phyloP scores from a whole-genome alignment of 371 early-diverging fungal species.

The Syncephalastrum racemosum region DNA sequence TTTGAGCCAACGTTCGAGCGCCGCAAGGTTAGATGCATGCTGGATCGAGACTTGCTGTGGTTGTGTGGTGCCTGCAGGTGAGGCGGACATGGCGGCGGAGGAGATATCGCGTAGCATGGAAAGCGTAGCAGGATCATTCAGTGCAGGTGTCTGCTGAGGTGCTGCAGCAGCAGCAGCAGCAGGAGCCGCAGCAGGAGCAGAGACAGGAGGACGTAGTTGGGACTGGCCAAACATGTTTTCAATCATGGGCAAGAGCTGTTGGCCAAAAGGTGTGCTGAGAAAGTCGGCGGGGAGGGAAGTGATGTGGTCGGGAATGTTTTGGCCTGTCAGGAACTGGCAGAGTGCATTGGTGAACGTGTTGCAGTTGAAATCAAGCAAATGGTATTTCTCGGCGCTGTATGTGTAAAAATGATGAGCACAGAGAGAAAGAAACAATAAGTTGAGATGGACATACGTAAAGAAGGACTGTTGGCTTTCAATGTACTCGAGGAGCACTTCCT shows the following conservation, averaged over 20 bases:
- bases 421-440: neutral
- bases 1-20: conserved; percentile 37
- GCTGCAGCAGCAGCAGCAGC: conserved; percentile 14
- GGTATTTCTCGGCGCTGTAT: conserved; percentile 73
- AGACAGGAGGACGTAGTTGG: conserved; percentile 11
- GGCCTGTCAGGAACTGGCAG: conserved; percentile 80
- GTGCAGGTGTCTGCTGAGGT: conserved; percentile 4
- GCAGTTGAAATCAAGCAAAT: conserved; percentile 90
- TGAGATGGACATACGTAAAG: conserved; percentile 54
- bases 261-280: conserved; percentile 77
- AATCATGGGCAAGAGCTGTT: conserved; percentile 75
- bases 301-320: conserved; percentile 75
- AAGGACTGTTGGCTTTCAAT: conserved; percentile 63
- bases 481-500: conserved; percentile 77
- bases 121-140: conserved; percentile 12
- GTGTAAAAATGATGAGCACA: neutral
- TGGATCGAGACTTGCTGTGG: conserved; percentile 21
- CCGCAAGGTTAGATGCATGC: conserved; percentile 31
- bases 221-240: conserved; percentile 77
- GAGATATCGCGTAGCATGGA: conserved; percentile 34
- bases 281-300: conserved; percentile 69
- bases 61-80: conserved; percentile 12
- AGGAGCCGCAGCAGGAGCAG: conserved; percentile 5
- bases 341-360: conserved; percentile 78
- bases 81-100: conserved; percentile 41